Evolutionary conservation across 1,284 basidiomycete genomes (phyloP), one percentile per base, ranked within the genome.

Genomic region (Exobasidium cylindrosporum): DNA sequence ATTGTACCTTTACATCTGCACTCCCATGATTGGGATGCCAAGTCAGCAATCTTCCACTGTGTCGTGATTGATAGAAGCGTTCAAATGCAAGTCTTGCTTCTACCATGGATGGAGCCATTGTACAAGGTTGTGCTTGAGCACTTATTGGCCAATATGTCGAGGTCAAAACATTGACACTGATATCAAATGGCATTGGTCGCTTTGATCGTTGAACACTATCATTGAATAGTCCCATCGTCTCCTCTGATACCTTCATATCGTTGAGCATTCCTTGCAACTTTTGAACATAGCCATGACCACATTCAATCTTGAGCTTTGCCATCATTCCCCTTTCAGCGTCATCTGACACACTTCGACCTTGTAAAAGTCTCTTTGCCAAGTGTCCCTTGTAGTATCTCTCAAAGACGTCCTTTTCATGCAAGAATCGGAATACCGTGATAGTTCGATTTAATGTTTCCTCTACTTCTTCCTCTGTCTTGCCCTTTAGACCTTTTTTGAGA

Each of bases 211-310:
- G 29, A 13, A 50, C 14, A 13, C 17, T 32, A 24, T 83, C 83
- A 58, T 85, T 85, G 81, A 92, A 98, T 3, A 85, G 86, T 57
- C 85, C 83, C 84, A 89, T 91, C 6, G 87, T 88, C 61, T 99
- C 96, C 28, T 84, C 83, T 21, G 91, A 95, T 43, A 96, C 81
- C 74, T 88, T 91, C 87, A 99, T 95, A 79, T 99, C 96, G 72
- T 94, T 87, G 84, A 99, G 95, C 96, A 99, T 99, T 59, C 96
- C 95, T 81, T 98, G 95, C 69, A 98, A 84, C 80, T 96, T 96
- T 81, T 97, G 92, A 0, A 96, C 97, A 79, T 97, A 99, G 76
- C 95, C 92, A 76, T 90, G 91, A 6, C 96, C 96, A 74, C 90
- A 92, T 81, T 98, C 94, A 44, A 97, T 85, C 83, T 98, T 98